phyloP scores from a whole-genome alignment of 225 moss, liverwort and hornwort species.

The Antitrichia curtipendula region DNA sequence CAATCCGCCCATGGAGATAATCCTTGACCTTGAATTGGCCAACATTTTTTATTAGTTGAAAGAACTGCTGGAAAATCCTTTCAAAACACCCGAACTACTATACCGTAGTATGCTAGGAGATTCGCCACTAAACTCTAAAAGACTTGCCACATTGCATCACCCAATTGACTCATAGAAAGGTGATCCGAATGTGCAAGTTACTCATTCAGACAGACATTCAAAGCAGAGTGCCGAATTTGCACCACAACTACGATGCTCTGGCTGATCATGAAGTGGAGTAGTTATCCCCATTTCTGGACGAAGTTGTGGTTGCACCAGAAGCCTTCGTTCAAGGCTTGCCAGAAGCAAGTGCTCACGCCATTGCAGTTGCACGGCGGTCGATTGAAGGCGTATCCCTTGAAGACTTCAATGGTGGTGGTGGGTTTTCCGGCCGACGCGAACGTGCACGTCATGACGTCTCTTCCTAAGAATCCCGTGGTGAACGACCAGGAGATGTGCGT shows the following conservation, averaged over 20 bases:
- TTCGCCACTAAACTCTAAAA: background rate
- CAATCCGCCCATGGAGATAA: background rate
- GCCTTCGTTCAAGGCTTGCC: conserved; percentile 18
- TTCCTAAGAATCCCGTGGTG: background rate
- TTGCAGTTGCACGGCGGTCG: background rate
- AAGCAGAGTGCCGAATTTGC: background rate
- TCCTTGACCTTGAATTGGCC: background rate
- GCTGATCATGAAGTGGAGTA: background rate
- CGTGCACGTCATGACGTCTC: background rate
- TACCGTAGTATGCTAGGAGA: background rate
- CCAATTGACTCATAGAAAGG: background rate
- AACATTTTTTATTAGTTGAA: background rate
- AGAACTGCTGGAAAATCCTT: background rate
- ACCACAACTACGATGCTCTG: no score
- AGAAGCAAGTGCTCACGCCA: background rate
- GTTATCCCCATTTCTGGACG: background rate
- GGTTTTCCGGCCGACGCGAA: conserved; percentile 1
- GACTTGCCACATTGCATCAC: background rate
- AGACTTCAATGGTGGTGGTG: conserved; percentile 19
- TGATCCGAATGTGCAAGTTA: background rate
- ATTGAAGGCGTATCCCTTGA: background rate
- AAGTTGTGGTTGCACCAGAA: conserved; percentile 22
- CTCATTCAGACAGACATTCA: background rate
- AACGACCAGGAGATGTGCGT: background rate
- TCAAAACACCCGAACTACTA: no score